phyloP scores from a whole-genome alignment of 73 alveolate genomes.

The Tetrahymena elliotti region DNA sequence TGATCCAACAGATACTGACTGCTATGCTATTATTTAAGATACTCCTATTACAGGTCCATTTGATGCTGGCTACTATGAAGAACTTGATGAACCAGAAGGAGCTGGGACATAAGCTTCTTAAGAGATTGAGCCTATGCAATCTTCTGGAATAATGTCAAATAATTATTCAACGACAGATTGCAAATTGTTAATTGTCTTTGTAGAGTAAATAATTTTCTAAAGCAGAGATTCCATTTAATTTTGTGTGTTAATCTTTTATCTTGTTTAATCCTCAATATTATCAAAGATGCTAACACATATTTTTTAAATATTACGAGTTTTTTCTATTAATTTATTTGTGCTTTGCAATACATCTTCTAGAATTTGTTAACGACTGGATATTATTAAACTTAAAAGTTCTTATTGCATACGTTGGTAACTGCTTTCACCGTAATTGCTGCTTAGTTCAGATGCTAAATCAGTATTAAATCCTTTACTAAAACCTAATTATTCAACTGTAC shows the following conservation, averaged over 20 bases:
- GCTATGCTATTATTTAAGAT: not conserved
- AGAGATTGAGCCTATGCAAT: not conserved
- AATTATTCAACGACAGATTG: not conserved
- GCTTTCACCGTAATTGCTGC: not conserved
- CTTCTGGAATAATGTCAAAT: not conserved
- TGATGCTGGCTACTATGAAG: not conserved
- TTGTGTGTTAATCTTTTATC: not conserved
- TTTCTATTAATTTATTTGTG: not conserved
- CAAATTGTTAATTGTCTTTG: not conserved
- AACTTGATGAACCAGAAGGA: not conserved
- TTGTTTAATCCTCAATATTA: not conserved
- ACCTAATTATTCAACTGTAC: not conserved
- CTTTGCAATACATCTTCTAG: not conserved
- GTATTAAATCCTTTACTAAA: not conserved
- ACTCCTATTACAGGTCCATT: not conserved
- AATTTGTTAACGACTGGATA: not conserved
- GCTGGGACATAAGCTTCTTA: not conserved
- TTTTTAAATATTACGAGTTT: not conserved
- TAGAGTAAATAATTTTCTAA: not conserved
- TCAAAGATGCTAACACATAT: not conserved
- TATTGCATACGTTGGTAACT: not conserved
- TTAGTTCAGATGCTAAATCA: not conserved
- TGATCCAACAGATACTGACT: not conserved
- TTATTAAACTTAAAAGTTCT: not conserved
- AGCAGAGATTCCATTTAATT: not conserved